phyloP scores from a whole-genome alignment of 805 yeast species.

The Saccharomyces cerevisiae region DNA sequence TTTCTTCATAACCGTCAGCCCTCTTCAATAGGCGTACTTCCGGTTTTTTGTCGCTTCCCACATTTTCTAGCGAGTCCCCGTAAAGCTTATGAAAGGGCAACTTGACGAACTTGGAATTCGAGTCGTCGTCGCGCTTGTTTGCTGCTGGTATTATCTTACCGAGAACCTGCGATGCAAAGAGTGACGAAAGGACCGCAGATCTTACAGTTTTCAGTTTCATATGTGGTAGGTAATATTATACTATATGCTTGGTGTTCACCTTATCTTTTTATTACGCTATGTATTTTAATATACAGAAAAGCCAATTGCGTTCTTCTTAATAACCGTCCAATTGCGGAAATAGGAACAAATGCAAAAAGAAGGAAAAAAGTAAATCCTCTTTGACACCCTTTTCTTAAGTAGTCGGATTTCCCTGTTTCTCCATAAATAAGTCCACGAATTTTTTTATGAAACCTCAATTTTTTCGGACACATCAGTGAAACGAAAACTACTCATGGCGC shows the following conservation, averaged over 20 bases:
- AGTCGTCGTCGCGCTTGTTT: neutral
- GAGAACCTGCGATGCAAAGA: neutral
- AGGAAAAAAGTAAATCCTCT: neutral
- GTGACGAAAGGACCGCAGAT: neutral
- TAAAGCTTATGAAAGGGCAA: conserved; percentile 19
- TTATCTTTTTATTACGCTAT: neutral
- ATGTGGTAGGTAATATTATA: neutral
- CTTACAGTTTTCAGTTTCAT: neutral
- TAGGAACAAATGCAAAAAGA: neutral
- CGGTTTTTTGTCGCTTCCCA: conserved; percentile 3
- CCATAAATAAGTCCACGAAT: neutral
- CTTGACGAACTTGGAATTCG: conserved; percentile 5
- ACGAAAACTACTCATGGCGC: neutral
- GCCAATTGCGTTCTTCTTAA: neutral
- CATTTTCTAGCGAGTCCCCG: conserved; percentile 13
- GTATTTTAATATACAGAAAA: neutral
- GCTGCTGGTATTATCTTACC: neutral
- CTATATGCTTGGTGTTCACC: neutral
- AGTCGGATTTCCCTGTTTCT: neutral
- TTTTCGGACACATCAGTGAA: neutral
- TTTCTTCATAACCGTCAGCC: conserved; percentile 26
- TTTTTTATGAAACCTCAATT: neutral
- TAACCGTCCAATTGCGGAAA: neutral
- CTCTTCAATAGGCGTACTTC: conserved; percentile 15
- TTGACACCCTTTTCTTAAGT: neutral